Evolutionary conservation across 768 basidiomycete species (phyloP).

Genomic region (Psilocybe tampanensis): DNA sequence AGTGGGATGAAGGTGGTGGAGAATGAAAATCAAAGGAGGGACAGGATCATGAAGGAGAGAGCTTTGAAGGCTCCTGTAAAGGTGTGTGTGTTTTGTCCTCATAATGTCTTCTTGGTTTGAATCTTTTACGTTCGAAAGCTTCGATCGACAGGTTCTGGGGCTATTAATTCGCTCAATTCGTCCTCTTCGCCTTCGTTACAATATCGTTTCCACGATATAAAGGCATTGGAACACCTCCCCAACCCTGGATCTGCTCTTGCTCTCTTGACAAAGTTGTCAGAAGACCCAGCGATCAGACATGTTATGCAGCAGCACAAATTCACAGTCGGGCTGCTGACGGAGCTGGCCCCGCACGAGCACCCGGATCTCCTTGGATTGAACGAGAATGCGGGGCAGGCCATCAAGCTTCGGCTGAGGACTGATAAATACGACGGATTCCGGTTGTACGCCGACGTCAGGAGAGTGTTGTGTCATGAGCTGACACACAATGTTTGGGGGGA

Average conservation of each 20-base stretch:
- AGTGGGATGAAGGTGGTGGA: constrained; percentile 56
- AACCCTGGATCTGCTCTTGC: constrained; percentile 57
- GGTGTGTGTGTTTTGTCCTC: constrained; percentile 36
- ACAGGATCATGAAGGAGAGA: constrained; percentile 61
- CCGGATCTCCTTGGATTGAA: constrained; percentile 73
- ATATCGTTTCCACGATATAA: constrained; percentile 67
- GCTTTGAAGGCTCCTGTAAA: constrained; percentile 59
- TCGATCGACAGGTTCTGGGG: constrained; percentile 51
- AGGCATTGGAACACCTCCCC: constrained; percentile 66
- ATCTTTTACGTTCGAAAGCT: constrained; percentile 36
- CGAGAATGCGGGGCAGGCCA: constrained; percentile 58
- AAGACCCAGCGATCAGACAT: constrained; percentile 72
- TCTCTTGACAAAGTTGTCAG: constrained; percentile 58
- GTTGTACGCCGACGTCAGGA: constrained; percentile 61
- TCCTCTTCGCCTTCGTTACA: constrained; percentile 34
- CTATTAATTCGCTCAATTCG: constrained; percentile 22
- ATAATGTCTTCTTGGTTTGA: background rate
- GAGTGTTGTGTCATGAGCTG: constrained; percentile 77
- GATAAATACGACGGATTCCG: constrained; percentile 75
- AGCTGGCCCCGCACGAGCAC: constrained; percentile 78
- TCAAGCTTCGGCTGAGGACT: constrained; percentile 72
- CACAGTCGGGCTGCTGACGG: constrained; percentile 69
- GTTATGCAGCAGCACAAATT: constrained; percentile 74
- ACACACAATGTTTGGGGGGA: constrained; percentile 75
- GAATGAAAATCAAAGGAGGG: constrained; percentile 55